phyloP scores from a whole-genome alignment of 139 green algal genomes.

The Nannochloris sp. region DNA sequence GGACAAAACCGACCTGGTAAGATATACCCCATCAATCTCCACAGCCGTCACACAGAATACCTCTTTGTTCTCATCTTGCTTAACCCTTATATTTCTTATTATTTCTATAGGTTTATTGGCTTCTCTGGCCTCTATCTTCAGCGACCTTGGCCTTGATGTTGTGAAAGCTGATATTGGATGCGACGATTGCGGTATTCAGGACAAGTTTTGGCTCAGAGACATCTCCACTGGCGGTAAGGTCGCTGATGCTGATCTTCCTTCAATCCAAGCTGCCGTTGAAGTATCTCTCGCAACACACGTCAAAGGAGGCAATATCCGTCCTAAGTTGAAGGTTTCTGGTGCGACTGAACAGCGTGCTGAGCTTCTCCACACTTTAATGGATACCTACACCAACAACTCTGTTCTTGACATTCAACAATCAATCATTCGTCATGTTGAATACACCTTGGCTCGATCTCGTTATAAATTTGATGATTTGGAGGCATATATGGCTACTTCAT shows the following conservation, averaged over 20 bases:
- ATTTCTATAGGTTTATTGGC: slow-evolving; percentile 59
- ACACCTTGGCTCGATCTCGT: slow-evolving; percentile 89
- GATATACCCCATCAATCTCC: too few species aligned
- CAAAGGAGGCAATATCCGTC: slow-evolving; percentile 5
- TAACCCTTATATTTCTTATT: not conserved
- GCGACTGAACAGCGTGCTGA: slow-evolving; percentile 14
- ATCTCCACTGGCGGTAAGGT: slow-evolving; percentile 21
- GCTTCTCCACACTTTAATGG: slow-evolving; percentile 35
- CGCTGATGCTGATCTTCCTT: not conserved
- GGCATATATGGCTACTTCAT: slow-evolving; percentile 86
- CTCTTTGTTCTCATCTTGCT: too few species aligned
- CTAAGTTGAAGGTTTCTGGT: slow-evolving; percentile 20
- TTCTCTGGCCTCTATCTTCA: slow-evolving; percentile 57
- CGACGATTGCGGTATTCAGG: slow-evolving; percentile 35
- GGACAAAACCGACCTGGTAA: not conserved
- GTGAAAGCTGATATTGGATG: slow-evolving; percentile 45
- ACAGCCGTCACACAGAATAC: too few species aligned
- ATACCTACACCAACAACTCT: slow-evolving; percentile 93
- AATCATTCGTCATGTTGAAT: slow-evolving; percentile 98
- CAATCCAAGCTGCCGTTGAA: slow-evolving; percentile 16
- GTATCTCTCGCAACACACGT: not conserved
- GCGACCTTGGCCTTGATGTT: slow-evolving; percentile 75
- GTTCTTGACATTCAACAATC: slow-evolving; percentile 91
- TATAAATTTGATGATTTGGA: slow-evolving; percentile 94
- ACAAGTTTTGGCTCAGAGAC: slow-evolving; percentile 81